A percentile compares a stretch with the other conserved stretches of the same genome.
These are phyloP conservation scores for Penicillium cinerascens DNA, from an alignment of 495 filamentous ascomycete species.

Conservation along the genomic window DNA sequence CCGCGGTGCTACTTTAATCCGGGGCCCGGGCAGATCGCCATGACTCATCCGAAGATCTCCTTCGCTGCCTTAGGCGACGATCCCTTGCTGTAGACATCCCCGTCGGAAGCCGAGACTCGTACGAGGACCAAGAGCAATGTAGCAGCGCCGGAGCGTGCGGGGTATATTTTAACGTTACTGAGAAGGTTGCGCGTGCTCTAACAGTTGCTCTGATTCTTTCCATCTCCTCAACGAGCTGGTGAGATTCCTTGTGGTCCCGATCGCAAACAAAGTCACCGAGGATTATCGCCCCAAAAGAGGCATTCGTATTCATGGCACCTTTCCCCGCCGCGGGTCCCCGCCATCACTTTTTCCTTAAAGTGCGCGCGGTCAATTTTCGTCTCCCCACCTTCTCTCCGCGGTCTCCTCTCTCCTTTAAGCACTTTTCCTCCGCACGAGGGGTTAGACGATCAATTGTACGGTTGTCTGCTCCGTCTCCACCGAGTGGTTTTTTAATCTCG, in stretches of 20 bases:
- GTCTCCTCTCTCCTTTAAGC: conserved; percentile 14
- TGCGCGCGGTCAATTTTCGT: conserved; percentile 24
- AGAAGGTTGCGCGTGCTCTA: background rate
- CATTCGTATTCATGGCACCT: conserved; percentile 34
- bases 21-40: background rate
- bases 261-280: conserved; percentile 10
- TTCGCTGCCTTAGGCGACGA: conserved; percentile 8
- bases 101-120: background rate
- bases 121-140: conserved; percentile 2
- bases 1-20: background rate
- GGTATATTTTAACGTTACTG: background rate
- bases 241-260: conserved; percentile 15
- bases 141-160: background rate
- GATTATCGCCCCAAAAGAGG: conserved; percentile 27
- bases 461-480: conserved; percentile 15
- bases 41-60: conserved; percentile 1
- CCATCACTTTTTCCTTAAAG: conserved; percentile 26
- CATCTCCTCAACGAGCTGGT: background rate
- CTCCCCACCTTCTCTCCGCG: conserved; percentile 20
- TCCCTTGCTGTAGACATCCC: background rate
- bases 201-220: background rate
- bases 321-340: conserved; percentile 42
- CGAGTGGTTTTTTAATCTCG: conserved; percentile 9
- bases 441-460: conserved; percentile 11
- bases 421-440: conserved; percentile 17